A percentile compares a stretch with the other conserved stretches of the same genome.
phyloP scores from a whole-genome alignment of 225 moss, liverwort and hornwort genomes.

The Polytrichum formosum region DNA sequence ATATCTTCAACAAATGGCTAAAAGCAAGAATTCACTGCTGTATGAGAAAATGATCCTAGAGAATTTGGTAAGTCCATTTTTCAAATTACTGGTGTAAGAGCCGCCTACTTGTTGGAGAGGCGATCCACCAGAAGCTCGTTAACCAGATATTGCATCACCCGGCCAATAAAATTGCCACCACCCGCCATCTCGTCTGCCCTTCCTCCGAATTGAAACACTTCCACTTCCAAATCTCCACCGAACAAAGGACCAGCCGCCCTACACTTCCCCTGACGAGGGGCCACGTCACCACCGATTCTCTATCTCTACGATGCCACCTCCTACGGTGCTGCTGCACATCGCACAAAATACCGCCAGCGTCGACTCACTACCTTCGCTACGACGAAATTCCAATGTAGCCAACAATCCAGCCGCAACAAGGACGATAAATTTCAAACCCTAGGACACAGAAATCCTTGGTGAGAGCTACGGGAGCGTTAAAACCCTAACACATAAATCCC shows the following conservation, averaged over 20 bases:
- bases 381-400: too few species aligned
- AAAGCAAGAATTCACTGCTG: too few species aligned
- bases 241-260: neutral
- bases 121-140: conserved; percentile 92
- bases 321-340: neutral
- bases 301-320: neutral
- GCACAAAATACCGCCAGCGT: neutral
- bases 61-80: too few species aligned
- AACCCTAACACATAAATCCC: too few species aligned
- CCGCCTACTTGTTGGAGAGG: conserved; percentile 70
- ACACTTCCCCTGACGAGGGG: too few species aligned
- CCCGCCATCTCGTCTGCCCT: conserved; percentile 55
- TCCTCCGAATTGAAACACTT: neutral
- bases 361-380: too few species aligned
- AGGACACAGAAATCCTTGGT: too few species aligned
- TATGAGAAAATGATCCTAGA: too few species aligned
- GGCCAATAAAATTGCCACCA: conserved; percentile 66
- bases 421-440: too few species aligned
- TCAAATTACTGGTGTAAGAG: neutral
- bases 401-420: too few species aligned
- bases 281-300: neutral
- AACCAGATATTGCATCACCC: conserved; percentile 86
- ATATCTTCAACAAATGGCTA: too few species aligned
- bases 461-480: too few species aligned
- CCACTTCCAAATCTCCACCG: neutral